Evolutionary conservation across 2,329 filamentous ascomycete species (phyloP).

Genomic region (Alternaria infectoria): DNA sequence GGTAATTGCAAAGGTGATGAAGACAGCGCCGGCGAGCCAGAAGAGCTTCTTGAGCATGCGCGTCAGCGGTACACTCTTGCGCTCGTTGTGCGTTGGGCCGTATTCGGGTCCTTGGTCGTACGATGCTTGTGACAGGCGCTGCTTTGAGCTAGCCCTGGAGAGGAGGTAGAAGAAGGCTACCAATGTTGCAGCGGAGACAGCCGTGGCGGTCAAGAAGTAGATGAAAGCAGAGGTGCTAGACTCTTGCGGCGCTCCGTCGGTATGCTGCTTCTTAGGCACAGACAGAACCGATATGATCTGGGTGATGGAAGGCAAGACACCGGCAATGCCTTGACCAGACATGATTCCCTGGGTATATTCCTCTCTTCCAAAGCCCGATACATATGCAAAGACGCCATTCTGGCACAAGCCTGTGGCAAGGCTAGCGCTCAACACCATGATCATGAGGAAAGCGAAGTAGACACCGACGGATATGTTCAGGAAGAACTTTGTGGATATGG

Average conservation of each 20-base stretch:
- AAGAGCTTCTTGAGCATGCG: slow-evolving; percentile 77
- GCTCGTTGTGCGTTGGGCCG: slow-evolving; percentile 25
- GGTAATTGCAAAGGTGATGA: slow-evolving; percentile 79
- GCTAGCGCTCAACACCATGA: slow-evolving; percentile 80
- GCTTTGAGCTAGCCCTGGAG: slow-evolving; percentile 54
- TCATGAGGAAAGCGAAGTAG: slow-evolving; percentile 83
- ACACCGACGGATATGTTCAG: slow-evolving; percentile 64
- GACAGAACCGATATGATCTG: slow-evolving; percentile 84
- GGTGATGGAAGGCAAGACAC: slow-evolving; percentile 84
- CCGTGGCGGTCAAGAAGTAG: slow-evolving; percentile 89
- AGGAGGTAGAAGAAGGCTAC: slow-evolving; percentile 77
- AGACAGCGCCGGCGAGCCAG: slow-evolving; percentile 78
- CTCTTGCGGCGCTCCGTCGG: slow-evolving; percentile 39
- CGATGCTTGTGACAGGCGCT: slow-evolving; percentile 28
- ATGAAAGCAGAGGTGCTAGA: slow-evolving; percentile 77
- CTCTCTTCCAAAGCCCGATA: slow-evolving; percentile 79
- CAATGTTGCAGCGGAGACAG: slow-evolving; percentile 73
- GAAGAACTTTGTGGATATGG: slow-evolving; percentile 77
- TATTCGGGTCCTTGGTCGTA: slow-evolving; percentile 31
- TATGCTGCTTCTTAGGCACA: slow-evolving; percentile 57
- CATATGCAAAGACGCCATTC: slow-evolving; percentile 93
- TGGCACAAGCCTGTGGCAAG: slow-evolving; percentile 85
- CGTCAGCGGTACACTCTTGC: slow-evolving; percentile 64
- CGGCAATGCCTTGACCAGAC: slow-evolving; percentile 90
- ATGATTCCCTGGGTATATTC: slow-evolving; percentile 97